Base-by-base conservation (phyloP, 1,139 yeast genomes). In the Kodamaea alishanica region DNA sequence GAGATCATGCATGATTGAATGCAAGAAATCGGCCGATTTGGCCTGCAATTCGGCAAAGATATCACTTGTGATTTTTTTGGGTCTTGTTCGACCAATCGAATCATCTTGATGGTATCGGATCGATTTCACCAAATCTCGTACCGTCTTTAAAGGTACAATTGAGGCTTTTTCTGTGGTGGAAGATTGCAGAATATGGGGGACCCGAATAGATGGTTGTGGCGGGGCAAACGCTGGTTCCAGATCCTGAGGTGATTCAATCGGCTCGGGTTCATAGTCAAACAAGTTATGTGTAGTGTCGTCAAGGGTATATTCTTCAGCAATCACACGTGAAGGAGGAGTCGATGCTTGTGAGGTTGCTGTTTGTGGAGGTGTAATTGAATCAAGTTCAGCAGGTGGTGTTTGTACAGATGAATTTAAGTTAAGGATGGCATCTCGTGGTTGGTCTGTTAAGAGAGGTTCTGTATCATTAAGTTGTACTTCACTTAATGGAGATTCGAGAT, bases 251-350 rank as follows among this genome's bases (percentile, higher is more conserved):
- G 5, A 10, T 35, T 36, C 3, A 37, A 35, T 39, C 42, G 8
- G 34, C 26, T 32, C 6, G 28, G 11, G 11, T 20, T 24, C 30
- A n/a, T 10, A 26, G 11, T 25, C 33, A 6, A 35, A 26, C 6
- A 32, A 24, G 15, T 40, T 39, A 22, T 29, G 34, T 5, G 32
- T 30, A 26, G 44, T 47, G 32, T 51, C 41, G 11, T 45, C 52
- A 6, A 52, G 28, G 2, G 53, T 52, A 32, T 52, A 54, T 32
- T 54, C 56, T 31, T 52, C 58, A 15, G 47, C 54, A 3, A 54
- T 48, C 6, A 54, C 39, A n/a, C 48, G 47, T 15, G 47, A 41
- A 3, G 49, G 42, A 8, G 45, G 34, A 7, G 34, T 30, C 23
- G 33, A 36, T 26, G 34, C 25, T 35, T 32, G 37, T 6, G 44